Conservation (phyloP, 805 yeast species). For the Candida stauntonica region DNA sequence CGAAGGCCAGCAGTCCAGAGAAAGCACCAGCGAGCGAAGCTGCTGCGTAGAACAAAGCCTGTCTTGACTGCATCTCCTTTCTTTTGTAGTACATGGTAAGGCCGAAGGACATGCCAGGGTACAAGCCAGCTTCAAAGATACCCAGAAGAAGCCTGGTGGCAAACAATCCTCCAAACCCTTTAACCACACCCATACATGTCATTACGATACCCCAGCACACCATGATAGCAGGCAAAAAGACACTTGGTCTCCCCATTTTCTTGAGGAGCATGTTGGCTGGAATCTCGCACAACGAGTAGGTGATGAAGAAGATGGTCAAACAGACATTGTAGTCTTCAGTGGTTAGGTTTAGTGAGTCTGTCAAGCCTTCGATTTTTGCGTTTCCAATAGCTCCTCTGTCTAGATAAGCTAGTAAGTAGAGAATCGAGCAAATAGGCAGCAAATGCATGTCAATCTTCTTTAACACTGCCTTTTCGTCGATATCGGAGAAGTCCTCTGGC, state of each 20-base stretch:
- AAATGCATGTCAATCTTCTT: conserved; percentile 15
- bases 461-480: conserved; percentile 7
- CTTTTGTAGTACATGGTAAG: conserved; percentile 25
- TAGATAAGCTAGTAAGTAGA: conserved; percentile 16
- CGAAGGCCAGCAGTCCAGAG: conserved; percentile 25
- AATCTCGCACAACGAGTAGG: conserved; percentile 18
- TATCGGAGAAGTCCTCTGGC: conserved; percentile 5
- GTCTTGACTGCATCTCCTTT: conserved; percentile 23
- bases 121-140: conserved; percentile 20
- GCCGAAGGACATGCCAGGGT: conserved; percentile 19
- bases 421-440: conserved; percentile 15
- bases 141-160: conserved; percentile 17
- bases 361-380: conserved; percentile 6
- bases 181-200: conserved; percentile 19
- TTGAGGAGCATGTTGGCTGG: conserved; percentile 20
- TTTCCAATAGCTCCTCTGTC: conserved; percentile 21
- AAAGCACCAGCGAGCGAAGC: conserved; percentile 25
- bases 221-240: conserved; percentile 13
- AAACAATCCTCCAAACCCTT: conserved; percentile 13
- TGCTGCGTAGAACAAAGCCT: conserved; percentile 23
- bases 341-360: conserved; percentile 7
- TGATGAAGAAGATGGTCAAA: conserved; percentile 17
- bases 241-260: conserved; percentile 14
- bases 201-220: conserved; percentile 17
- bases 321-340: conserved; percentile 12